phyloP scores from a whole-genome alignment of 805 yeast species.

The Saccharomycopsis javanensis region DNA sequence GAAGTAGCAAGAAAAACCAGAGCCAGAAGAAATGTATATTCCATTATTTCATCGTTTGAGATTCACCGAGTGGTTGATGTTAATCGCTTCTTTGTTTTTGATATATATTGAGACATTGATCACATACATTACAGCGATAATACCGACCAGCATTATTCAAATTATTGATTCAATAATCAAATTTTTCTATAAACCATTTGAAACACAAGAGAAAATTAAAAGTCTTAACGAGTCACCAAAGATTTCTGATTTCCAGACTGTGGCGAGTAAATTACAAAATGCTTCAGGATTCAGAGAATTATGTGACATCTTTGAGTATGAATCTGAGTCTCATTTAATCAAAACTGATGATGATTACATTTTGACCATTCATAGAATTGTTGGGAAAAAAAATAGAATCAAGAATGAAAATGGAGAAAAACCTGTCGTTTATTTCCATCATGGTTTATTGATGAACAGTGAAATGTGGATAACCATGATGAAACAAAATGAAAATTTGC shows the following conservation, averaged over 20 bases:
- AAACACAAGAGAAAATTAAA: conserved; percentile 1
- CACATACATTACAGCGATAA: conserved; percentile 34
- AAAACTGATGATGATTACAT: conserved; percentile 60
- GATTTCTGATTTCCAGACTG: not conserved
- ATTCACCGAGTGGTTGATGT: conserved; percentile 40
- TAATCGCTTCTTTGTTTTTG: conserved; percentile 33
- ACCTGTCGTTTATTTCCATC: conserved; percentile 67
- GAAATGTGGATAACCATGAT: conserved; percentile 61
- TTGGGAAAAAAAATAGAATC: conserved; percentile 30
- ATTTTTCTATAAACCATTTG: conserved; percentile 14
- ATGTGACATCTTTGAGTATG: conserved; percentile 59
- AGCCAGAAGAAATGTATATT: conserved; percentile 29
- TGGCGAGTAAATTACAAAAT: conserved; percentile 28
- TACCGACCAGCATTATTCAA: conserved; percentile 36
- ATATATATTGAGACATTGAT: conserved; percentile 42
- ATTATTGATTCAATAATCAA: conserved; percentile 27
- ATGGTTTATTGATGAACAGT: conserved; percentile 71
- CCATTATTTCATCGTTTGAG: conserved; percentile 41
- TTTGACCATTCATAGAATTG: conserved; percentile 55
- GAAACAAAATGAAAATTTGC: conserved; percentile 41
- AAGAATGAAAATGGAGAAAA: conserved; percentile 49
- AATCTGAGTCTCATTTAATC: conserved; percentile 65
- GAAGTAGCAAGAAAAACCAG: too few species aligned
- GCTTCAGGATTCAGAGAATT: conserved; percentile 53
- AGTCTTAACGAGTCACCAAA: not conserved